Evolutionary conservation across 1,284 basidiomycete genomes (phyloP), one percentile per base, ranked within the genome.

Genomic region (Laetiporus sulphureus): DNA sequence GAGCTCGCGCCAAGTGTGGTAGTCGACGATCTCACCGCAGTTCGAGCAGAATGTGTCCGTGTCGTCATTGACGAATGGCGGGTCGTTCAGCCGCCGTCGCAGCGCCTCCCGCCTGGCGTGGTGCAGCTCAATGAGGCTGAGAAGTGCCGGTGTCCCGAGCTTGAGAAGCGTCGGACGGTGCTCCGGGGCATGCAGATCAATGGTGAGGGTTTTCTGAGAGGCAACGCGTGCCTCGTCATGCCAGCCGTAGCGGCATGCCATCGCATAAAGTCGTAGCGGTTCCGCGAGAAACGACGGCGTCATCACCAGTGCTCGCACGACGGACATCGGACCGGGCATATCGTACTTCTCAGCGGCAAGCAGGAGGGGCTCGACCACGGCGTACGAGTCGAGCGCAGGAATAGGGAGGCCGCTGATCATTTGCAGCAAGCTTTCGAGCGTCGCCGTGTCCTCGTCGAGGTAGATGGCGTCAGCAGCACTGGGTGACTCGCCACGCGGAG

Each of bases 341-440:
- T 82, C 79, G 55, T 80, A 82, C 51, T 80, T 81, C 49, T 83
- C 79, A 0, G 78, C 72, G 0, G 77, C 76, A 43, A 68, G 76
- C 10, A 83, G 62, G 16, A 83, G 53, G 3, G 68, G 62, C 42
- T 80, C 77, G 44, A 82, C 58, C 24, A 59, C 48, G 49, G 79
- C 76, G 53, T 72, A 73, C 1, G 70, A 66, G 35, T 66, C 62
- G n/a, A 78, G 59, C 3, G 64, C 60, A 15, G 68, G 61, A 16
- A 82, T 65, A 2, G 72, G 37, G 7, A 78, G 64, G 4, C 79
- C 77, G 36, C 72, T 78, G 18, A 75, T 63, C 71, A 83, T 78
- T 46, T 71, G 70, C 3, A 83, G 64, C 5, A 83, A 59, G 10
- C 64, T 59, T 49, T 79, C 75, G 25, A 83, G 66, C 0, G 71